Percentiles rank a stretch among this genome's conserved stretches.
Evolutionary conservation across 768 basidiomycete species (phyloP).

Genomic region (Suillus ampliporus): DNA sequence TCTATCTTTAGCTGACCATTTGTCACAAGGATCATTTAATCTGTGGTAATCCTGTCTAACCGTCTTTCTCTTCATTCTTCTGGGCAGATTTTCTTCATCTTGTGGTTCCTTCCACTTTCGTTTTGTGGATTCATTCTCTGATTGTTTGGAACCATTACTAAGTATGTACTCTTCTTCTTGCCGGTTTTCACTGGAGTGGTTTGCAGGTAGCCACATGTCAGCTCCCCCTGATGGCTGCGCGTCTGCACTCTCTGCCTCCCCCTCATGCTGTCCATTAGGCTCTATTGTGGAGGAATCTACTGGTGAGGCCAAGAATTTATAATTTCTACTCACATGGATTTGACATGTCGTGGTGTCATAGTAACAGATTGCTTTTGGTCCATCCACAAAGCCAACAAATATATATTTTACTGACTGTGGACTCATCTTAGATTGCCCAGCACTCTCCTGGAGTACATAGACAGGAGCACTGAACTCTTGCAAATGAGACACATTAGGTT

Average conservation of each 20-base stretch:
- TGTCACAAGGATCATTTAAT: neutral
- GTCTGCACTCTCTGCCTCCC: too few relatives aligned
- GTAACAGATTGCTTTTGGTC: constrained; percentile 17
- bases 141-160: too few relatives aligned
- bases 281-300: too few relatives aligned
- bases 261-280: too few relatives aligned
- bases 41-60: neutral
- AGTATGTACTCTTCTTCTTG: too few relatives aligned
- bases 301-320: neutral
- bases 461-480: constrained; percentile 24
- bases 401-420: constrained; percentile 16
- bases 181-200: too few relatives aligned
- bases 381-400: constrained; percentile 21
- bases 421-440: constrained; percentile 16
- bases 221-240: too few relatives aligned
- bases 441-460: constrained; percentile 18
- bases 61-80: neutral
- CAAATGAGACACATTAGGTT: constrained; percentile 35
- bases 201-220: too few relatives aligned
- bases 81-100: too few relatives aligned
- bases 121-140: too few relatives aligned
- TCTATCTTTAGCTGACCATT: too few relatives aligned
- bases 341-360: constrained; percentile 15
- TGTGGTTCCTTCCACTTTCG: too few relatives aligned
- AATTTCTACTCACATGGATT: neutral